phyloP scores from a whole-genome alignment of 1,139 yeast genomes.

The Yamadazyma taylorii region DNA sequence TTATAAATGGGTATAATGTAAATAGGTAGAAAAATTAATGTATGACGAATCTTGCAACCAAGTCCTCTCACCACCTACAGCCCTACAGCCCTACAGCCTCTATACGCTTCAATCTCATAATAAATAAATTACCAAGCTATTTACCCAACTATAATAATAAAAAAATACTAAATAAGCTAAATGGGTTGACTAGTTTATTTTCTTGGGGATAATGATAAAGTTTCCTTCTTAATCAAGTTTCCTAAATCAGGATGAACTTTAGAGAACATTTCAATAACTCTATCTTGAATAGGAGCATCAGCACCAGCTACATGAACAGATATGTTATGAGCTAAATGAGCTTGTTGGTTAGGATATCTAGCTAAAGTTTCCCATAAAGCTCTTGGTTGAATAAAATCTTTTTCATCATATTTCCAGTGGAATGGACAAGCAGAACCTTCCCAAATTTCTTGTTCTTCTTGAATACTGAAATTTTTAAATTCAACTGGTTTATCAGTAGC shows the following conservation, averaged over 20 bases:
- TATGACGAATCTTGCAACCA: neutral
- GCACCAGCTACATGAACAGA: constrained; percentile 75
- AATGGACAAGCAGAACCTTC: constrained; percentile 82
- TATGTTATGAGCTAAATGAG: constrained; percentile 79
- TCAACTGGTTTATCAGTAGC: constrained; percentile 59
- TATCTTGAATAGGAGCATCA: constrained; percentile 72
- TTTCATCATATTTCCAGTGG: constrained; percentile 79
- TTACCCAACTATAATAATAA: too few relatives aligned
- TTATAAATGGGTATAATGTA: constrained; percentile 19
- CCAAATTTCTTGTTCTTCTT: constrained; percentile 81
- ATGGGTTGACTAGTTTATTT: constrained; percentile 27
- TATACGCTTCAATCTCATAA: neutral
- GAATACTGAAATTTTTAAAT: constrained; percentile 42
- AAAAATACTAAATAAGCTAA: neutral
- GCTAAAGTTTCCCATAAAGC: constrained; percentile 74
- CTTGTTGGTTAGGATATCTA: constrained; percentile 76
- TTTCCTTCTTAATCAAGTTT: constrained; percentile 58
- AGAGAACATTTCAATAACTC: constrained; percentile 73
- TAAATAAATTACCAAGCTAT: neutral
- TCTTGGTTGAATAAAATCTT: constrained; percentile 69
- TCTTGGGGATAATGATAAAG: constrained; percentile 56
- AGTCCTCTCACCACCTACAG: too few relatives aligned
- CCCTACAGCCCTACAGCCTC: too few relatives aligned
- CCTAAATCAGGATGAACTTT: constrained; percentile 71
- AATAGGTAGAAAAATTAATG: too few relatives aligned